A percentile compares a stretch with the other conserved stretches of the same genome.
These are phyloP conservation scores for Yamadazyma endophytica DNA, from an alignment of 805 yeast genomes.

Conservation along the genomic window DNA sequence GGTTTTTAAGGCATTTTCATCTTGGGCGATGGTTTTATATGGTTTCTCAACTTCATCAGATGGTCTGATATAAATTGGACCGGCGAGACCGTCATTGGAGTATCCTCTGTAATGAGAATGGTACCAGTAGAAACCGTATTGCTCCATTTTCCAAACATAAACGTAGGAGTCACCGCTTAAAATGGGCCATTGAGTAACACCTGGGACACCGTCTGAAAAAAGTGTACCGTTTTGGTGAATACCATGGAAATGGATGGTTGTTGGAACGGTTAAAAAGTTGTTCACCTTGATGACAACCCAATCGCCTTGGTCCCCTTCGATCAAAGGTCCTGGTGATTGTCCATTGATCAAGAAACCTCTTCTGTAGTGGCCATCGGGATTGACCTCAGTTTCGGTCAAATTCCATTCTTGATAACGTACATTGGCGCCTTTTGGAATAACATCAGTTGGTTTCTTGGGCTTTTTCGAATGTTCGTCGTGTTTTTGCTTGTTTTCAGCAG, in stretches of 20 bases:
- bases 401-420: slow-evolving; percentile 8
- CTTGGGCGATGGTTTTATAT: slow-evolving; percentile 22
- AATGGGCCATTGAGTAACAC: slow-evolving; percentile 50
- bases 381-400: slow-evolving; percentile 8
- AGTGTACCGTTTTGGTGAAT: slow-evolving; percentile 42
- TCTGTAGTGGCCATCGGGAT: slow-evolving; percentile 32
- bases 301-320: slow-evolving; percentile 32
- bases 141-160: slow-evolving; percentile 40
- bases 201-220: slow-evolving; percentile 49
- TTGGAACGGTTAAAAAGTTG: slow-evolving; percentile 34
- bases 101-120: slow-evolving; percentile 49
- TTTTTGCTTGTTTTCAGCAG: too few species aligned
- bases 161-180: slow-evolving; percentile 36
- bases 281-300: slow-evolving; percentile 30
- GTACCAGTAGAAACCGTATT: slow-evolving; percentile 53
- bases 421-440: slow-evolving; percentile 5
- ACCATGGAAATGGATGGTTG: slow-evolving; percentile 54
- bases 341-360: slow-evolving; percentile 37
- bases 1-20: slow-evolving; percentile 21
- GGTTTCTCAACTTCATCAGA: slow-evolving; percentile 21
- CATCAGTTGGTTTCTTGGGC: not conserved
- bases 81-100: slow-evolving; percentile 46
- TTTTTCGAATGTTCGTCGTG: too few species aligned
- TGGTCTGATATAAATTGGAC: slow-evolving; percentile 43
- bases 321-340: slow-evolving; percentile 47